phyloP scores from a whole-genome alignment of 345 rosid species.

The Moricandia arvensis region DNA sequence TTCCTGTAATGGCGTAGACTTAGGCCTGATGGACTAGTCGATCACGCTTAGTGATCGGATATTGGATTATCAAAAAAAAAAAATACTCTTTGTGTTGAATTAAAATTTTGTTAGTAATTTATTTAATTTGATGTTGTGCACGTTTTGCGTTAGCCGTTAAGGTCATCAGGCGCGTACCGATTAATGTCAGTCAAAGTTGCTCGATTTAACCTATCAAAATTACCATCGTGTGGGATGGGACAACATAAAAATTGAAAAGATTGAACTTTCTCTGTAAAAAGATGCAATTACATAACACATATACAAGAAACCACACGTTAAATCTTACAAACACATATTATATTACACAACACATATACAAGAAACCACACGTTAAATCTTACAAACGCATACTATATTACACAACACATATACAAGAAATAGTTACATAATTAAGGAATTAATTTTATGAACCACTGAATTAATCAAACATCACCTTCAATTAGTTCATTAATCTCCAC shows the following conservation, averaged over 20 bases:
- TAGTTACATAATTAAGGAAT: neutral
- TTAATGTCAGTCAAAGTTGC: neutral
- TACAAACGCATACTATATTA: neutral
- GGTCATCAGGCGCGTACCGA: neutral
- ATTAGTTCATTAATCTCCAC: conserved; percentile 10
- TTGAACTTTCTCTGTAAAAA: neutral
- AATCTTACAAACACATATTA: too few species aligned
- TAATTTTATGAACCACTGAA: neutral
- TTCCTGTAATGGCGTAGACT: too few species aligned
- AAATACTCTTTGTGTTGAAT: neutral
- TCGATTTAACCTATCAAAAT: neutral
- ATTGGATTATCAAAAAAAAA: too few species aligned
- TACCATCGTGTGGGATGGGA: neutral
- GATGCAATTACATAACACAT: neutral
- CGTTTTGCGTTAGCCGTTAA: neutral
- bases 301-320: neutral
- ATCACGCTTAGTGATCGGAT: too few species aligned
- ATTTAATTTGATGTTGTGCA: neutral
- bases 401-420: neutral
- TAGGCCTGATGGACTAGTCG: too few species aligned
- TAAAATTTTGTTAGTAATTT: neutral
- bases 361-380: neutral
- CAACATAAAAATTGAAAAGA: neutral
- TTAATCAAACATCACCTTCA: neutral
- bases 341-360: too few species aligned